phyloP scores from a whole-genome alignment of 371 early-diverging fungal species.

The Saksenaea oblongispora region DNA sequence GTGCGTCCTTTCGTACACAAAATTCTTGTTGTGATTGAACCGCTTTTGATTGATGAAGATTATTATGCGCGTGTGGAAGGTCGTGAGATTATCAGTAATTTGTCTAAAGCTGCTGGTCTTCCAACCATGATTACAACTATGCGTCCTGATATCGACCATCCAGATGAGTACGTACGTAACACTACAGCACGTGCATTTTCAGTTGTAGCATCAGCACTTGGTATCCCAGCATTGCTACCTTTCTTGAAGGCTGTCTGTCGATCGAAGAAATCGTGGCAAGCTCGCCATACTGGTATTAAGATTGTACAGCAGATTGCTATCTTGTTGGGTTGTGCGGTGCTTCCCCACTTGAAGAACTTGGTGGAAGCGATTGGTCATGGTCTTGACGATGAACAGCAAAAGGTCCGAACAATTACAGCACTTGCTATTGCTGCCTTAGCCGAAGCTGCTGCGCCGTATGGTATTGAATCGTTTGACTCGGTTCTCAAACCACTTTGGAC shows the following conservation, averaged over 20 bases:
- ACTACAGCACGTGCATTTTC: constrained; percentile 97
- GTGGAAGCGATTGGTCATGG: constrained; percentile 92
- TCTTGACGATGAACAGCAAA: constrained; percentile 94
- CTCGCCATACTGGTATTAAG: constrained; percentile 97
- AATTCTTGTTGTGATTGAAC: constrained; percentile 97
- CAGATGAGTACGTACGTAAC: constrained; percentile 97
- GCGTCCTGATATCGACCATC: constrained; percentile 98
- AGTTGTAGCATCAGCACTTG: constrained; percentile 96
- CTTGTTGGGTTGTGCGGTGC: constrained; percentile 90
- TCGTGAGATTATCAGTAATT: constrained; percentile 95
- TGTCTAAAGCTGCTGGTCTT: constrained; percentile 97
- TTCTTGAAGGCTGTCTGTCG: constrained; percentile 96
- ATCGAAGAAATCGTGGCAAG: constrained; percentile 97
- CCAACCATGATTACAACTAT: constrained; percentile 98
- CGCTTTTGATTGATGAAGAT: constrained; percentile 96
- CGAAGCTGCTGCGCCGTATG: constrained; percentile 97
- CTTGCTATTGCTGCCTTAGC: constrained; percentile 95
- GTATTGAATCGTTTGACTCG: constrained; percentile 95
- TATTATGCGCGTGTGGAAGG: constrained; percentile 98
- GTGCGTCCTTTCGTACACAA: constrained; percentile 97
- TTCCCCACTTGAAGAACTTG: constrained; percentile 91
- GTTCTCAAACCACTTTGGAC: constrained; percentile 91
- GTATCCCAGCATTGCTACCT: constrained; percentile 92
- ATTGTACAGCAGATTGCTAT: constrained; percentile 97
- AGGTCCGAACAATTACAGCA: constrained; percentile 94